Evolutionary conservation across 2,329 filamentous ascomycete genomes (phyloP), one percentile per base, ranked within the genome.

Genomic region (Penicillium oxalicum): DNA sequence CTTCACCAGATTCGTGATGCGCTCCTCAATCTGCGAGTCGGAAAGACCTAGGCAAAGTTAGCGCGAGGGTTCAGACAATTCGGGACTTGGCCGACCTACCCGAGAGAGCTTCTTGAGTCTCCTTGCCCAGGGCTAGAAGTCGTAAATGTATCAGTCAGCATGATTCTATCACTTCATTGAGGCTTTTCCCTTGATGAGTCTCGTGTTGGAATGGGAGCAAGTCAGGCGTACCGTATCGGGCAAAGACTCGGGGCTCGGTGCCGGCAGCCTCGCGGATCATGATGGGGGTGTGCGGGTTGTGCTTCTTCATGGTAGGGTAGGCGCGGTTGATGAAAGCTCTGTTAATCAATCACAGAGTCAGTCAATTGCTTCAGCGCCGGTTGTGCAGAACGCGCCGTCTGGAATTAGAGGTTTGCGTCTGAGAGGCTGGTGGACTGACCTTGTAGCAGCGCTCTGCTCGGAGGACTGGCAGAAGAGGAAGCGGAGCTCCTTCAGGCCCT

Each of bases 231-330:
- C 89, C 91, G 69, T 94, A 98, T 83, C 93, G 81, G 60, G 91
- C 91, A 72, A 86, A 97, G 56, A 98, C 82, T 71, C 83, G 86
- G 56, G 93, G 91, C 68, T 87, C 76, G 47, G 88, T 88, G 65
- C 88, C 89, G 61, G 82, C 76, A 45, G 91, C 93, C 77, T 97
- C 93, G 67, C 93, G 88, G 65, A 98, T 84, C 77, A 98, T 78
- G 73, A 98, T 97, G 47, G 93, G 93, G 42, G 81, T 91, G 72
- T 87, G 77, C 49, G 93, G 93, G 77, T 98, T 98, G 80, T 91
- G 88, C 79, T 95, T 94, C 83, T 98, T 98, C 91, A 98, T 97
- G 52, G 88, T 93, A 40, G 93, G 93, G 73, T 98, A 98, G 59
- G 90, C 84, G 69, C 88, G 83, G 57, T 85, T 86, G 59, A 98